A percentile compares a stretch with the other conserved stretches of the same genome.
Conservation (phyloP, 306 rosid species). For the Ziziphus jujuba region DNA sequence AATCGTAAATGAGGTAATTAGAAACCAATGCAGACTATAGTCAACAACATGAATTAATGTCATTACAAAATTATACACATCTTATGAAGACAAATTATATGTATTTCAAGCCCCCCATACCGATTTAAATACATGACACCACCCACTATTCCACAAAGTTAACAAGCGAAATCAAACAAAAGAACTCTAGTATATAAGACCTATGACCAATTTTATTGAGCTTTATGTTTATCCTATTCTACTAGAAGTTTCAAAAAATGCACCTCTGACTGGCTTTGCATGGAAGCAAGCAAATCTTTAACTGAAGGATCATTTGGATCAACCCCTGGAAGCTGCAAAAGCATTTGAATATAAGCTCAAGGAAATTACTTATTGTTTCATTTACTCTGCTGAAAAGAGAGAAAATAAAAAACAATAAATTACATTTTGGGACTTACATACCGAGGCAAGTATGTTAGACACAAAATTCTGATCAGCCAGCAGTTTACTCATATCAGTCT, state of each 20-base stretch:
- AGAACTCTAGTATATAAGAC: not conserved
- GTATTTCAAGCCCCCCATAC: not conserved
- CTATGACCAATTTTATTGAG: not conserved
- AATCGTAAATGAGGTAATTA: constrained; percentile 23
- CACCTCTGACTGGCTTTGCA: constrained; percentile 87
- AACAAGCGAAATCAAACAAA: not conserved
- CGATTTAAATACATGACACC: constrained; percentile 4
- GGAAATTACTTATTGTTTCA: constrained; percentile 19
- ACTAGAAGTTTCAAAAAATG: constrained; percentile 13
- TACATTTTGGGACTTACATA: constrained; percentile 36
- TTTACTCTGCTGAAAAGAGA: constrained; percentile 1
- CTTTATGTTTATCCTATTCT: not conserved
- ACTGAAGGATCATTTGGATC: constrained; percentile 97
- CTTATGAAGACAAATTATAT: not conserved
- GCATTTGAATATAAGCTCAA: constrained; percentile 20
- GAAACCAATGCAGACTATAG: constrained; percentile 8
- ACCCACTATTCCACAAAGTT: not conserved
- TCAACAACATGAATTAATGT: not conserved
- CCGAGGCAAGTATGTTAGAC: constrained; percentile 90
- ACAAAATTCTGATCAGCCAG: constrained; percentile 95
- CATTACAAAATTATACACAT: constrained; percentile 1
- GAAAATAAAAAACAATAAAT: constrained; percentile 1
- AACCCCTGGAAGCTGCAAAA: constrained; percentile 96
- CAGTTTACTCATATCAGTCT: constrained; percentile 77
- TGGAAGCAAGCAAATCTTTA: constrained; percentile 94